Percentiles rank a stretch among this genome's conserved stretches.
Evolutionary conservation across 2,329 filamentous ascomycete species (phyloP).

Genomic region (Hymenotorrendiella dingleyae): DNA sequence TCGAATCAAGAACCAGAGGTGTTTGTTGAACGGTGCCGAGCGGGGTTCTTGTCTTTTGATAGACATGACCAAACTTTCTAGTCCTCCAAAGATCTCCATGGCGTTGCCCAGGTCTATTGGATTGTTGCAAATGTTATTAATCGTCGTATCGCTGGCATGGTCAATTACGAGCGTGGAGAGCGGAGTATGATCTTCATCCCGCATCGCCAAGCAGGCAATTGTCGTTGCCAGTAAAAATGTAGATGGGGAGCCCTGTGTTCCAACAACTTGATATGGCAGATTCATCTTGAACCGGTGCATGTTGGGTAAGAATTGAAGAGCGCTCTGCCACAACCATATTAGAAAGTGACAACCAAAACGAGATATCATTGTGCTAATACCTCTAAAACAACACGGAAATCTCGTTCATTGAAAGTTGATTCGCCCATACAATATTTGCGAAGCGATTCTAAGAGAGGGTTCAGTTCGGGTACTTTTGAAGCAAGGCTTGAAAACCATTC

Average conservation of each 20-base stretch:
- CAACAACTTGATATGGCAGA: conserved; percentile 46
- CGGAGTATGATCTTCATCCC: conserved; percentile 38
- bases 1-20: conserved; percentile 45
- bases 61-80: conserved; percentile 42
- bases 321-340: conserved; percentile 16
- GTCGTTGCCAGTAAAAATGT: conserved; percentile 49
- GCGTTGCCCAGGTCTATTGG: conserved; percentile 46
- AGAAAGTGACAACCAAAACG: neutral
- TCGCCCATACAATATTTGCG: conserved; percentile 44
- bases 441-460: conserved; percentile 38
- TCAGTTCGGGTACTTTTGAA: conserved; percentile 37
- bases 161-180: conserved; percentile 45
- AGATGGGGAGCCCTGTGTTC: conserved; percentile 39
- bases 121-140: conserved; percentile 45
- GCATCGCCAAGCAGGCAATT: conserved; percentile 41
- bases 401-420: conserved; percentile 42
- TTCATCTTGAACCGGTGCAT: conserved; percentile 43
- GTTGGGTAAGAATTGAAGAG: conserved; percentile 41
- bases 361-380: conserved; percentile 9
- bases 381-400: conserved; percentile 39
- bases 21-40: conserved; percentile 35
- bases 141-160: conserved; percentile 42
- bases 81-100: conserved; percentile 35
- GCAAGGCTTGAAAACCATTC: conserved; percentile 39
- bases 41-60: conserved; percentile 40